These are phyloP conservation scores for Anacardium occidentale DNA, from an alignment of 345 rosid genomes.

Conservation along the genomic window DNA sequence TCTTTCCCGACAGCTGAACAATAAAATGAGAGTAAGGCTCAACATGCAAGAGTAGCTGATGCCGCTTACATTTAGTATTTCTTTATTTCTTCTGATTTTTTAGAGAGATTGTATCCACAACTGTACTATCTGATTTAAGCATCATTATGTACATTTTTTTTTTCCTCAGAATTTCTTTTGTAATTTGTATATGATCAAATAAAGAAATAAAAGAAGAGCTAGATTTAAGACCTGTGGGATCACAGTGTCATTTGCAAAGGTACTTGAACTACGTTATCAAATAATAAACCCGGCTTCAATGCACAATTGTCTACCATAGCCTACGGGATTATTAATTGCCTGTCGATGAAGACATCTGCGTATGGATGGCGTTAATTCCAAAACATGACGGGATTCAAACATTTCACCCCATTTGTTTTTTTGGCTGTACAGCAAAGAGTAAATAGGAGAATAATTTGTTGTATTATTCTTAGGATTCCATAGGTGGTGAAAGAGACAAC, in stretches of 20 bases:
- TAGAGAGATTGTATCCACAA: neutral
- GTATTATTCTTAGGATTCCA: neutral
- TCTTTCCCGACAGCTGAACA: neutral
- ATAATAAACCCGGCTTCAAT: neutral
- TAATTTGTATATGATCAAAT: neutral
- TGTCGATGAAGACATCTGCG: neutral
- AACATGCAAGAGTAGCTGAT: neutral
- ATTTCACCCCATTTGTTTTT: no score
- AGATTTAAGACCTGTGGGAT: neutral
- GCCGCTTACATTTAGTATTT: neutral
- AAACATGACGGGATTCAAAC: no score
- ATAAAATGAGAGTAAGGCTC: neutral
- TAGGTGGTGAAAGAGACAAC: neutral
- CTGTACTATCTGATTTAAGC: neutral
- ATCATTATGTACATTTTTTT: neutral
- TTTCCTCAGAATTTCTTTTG: neutral
- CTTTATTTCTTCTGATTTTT: no score
- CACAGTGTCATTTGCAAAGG: neutral
- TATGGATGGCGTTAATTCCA: neutral
- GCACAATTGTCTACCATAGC: neutral
- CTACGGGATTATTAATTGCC: neutral
- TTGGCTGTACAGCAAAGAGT: neutral
- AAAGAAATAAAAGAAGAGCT: neutral
- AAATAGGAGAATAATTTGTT: neutral
- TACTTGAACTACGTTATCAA: neutral